phyloP scores from a whole-genome alignment of 129 eudicot species.

The Mikania micrantha region DNA sequence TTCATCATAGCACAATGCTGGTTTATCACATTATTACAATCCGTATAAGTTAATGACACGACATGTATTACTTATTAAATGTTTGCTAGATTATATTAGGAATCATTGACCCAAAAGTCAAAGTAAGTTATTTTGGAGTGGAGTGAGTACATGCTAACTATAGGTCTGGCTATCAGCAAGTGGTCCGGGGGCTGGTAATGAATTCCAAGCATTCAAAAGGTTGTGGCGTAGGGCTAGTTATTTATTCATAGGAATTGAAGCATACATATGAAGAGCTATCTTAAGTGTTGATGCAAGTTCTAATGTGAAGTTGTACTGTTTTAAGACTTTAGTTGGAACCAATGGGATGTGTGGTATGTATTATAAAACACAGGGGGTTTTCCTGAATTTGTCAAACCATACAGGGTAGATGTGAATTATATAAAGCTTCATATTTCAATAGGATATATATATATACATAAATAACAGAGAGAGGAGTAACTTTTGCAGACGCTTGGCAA shows the following conservation, averaged over 20 bases:
- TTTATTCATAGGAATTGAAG: neutral
- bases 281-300: conserved; percentile 9
- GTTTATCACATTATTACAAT: neutral
- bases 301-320: neutral
- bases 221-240: neutral
- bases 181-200: neutral
- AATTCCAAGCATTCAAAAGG: neutral
- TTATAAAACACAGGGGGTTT: conserved; percentile 1
- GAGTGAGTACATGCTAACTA: neutral
- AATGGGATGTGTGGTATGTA: conserved; percentile 17
- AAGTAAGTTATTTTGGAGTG: neutral
- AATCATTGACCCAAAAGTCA: neutral
- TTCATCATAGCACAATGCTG: neutral
- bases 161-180: neutral
- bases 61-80: neutral
- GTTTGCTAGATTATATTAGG: neutral
- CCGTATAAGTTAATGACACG: neutral
- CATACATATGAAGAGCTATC: neutral
- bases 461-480: too few relatives aligned
- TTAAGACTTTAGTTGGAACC: neutral
- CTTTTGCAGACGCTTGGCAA: too few relatives aligned
- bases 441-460: too few relatives aligned
- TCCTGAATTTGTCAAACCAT: conserved; percentile 10
- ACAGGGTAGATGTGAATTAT: neutral
- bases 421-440: neutral